phyloP scores from a whole-genome alignment of 129 eudicot species.

The Artemisia argyi region DNA sequence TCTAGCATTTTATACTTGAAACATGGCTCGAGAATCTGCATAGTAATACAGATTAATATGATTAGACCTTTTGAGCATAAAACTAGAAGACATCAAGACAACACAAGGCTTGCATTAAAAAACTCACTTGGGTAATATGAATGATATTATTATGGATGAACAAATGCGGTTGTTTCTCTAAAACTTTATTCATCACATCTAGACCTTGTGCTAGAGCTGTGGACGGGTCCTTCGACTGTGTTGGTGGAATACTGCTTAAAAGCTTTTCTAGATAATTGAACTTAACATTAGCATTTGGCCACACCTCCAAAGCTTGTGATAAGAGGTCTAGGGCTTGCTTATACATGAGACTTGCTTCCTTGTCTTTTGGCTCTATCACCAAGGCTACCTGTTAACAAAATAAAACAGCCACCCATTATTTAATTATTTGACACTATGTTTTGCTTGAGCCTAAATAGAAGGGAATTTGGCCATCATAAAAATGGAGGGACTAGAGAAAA shows the following conservation, averaged over 20 bases:
- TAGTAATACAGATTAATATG: constrained; percentile 1
- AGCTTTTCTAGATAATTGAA: constrained; percentile 97
- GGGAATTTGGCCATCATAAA: too few relatives aligned
- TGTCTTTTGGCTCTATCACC: constrained; percentile 98
- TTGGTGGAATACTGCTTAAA: constrained; percentile 81
- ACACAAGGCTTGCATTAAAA: constrained; percentile 11
- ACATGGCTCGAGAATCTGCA: constrained; percentile 96
- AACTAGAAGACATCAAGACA: not conserved
- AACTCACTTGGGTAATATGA: constrained; percentile 88
- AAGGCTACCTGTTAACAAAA: constrained; percentile 68
- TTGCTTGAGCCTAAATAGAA: too few relatives aligned
- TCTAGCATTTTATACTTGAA: constrained; percentile 94
- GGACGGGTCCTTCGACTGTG: constrained; percentile 97
- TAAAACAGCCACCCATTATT: constrained; percentile 6
- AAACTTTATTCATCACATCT: constrained; percentile 97
- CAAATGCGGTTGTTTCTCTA: constrained; percentile 96
- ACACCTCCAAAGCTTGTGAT: constrained; percentile 96
- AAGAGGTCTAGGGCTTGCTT: constrained; percentile 93
- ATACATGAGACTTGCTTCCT: constrained; percentile 92
- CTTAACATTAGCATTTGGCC: constrained; percentile 98
- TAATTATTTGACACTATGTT: not conserved
- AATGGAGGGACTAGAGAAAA: too few relatives aligned
- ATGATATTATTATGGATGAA: constrained; percentile 90
- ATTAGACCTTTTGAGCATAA: not conserved
- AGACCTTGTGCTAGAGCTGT: constrained; percentile 98